phyloP scores from a whole-genome alignment of 129 eudicot genomes.

The Logfia minima region DNA sequence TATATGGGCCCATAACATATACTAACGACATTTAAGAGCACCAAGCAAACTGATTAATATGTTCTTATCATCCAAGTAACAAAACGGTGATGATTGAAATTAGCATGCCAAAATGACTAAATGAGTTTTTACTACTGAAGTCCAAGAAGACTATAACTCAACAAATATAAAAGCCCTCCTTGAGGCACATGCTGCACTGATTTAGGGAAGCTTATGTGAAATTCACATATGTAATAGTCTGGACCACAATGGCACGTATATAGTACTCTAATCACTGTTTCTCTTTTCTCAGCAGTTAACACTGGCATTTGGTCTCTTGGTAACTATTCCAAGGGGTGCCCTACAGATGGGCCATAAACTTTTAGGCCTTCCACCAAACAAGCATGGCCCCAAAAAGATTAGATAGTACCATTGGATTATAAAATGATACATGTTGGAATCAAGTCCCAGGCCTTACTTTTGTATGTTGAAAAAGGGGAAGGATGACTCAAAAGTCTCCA shows the following conservation, averaged over 20 bases:
- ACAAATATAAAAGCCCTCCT: background rate
- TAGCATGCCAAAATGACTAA: background rate
- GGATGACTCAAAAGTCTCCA: background rate
- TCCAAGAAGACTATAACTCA: background rate
- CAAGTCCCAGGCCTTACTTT: background rate
- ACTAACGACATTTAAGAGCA: background rate
- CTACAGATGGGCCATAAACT: background rate
- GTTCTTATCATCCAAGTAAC: background rate
- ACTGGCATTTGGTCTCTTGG: conserved; percentile 3
- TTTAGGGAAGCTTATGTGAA: background rate
- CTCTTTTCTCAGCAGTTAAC: background rate
- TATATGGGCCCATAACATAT: background rate
- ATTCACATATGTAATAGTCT: background rate
- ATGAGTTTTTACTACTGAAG: background rate
- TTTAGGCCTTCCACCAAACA: background rate
- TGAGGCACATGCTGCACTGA: background rate
- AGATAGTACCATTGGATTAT: background rate
- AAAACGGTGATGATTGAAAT: background rate
- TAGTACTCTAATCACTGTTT: conserved; percentile 5
- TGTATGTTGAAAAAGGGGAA: background rate
- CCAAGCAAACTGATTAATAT: background rate
- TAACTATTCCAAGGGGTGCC: background rate
- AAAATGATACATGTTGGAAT: background rate
- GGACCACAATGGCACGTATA: background rate
- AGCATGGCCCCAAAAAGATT: background rate